Evolutionary conservation across 2,329 filamentous ascomycete genomes (phyloP), one percentile per base, ranked within the genome.

Genomic region (Aspergillus calidoustus): DNA sequence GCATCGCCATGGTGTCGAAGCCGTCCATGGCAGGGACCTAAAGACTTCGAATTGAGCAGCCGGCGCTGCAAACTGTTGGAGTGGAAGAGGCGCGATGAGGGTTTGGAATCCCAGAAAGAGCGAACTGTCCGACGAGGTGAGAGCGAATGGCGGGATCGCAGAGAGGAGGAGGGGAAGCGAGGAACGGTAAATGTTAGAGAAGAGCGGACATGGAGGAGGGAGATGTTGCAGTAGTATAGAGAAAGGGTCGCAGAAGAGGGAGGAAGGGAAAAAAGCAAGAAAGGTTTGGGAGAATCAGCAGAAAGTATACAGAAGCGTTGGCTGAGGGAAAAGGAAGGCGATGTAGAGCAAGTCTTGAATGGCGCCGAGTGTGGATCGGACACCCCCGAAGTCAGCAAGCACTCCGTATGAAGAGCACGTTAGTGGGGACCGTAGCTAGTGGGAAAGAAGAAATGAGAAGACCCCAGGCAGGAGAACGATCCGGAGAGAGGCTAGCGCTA

Each of bases 1-100:
- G 84, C 86, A 88, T 87, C 73, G 83, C 81, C 76, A 84, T 83
- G 67, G 83, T 84, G 73, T 87, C 85, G 76, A 84, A 87, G 74
- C 83, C 81, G 71, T 87, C 85, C 80, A 82, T 82, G 64, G 69
- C 73, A 53, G 59, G 53, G 46, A 56, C 47, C 53, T 31, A 57
- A 41, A 23, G 50, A 30, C 23, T 23, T 60, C 22, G 23, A 41
- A 46, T 31, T 50, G 28, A 57, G 48, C 23, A n/a, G 19, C 8
- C 13, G 23, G 28, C 41, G 44, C 31, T 47, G 51, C 22, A 17
- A 30, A 17, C 7, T 41, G 49, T 17, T 19, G 31, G 23, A 49
- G 52, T 30, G 31, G 15, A 22, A 55, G 19, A 19, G 19, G 19
- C 19, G 19, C 19, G 19, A 19, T 19, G 19, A 19, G 38, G 50